phyloP scores from a whole-genome alignment of 1,284 basidiomycete species.

The Trichosporon coremiiforme region DNA sequence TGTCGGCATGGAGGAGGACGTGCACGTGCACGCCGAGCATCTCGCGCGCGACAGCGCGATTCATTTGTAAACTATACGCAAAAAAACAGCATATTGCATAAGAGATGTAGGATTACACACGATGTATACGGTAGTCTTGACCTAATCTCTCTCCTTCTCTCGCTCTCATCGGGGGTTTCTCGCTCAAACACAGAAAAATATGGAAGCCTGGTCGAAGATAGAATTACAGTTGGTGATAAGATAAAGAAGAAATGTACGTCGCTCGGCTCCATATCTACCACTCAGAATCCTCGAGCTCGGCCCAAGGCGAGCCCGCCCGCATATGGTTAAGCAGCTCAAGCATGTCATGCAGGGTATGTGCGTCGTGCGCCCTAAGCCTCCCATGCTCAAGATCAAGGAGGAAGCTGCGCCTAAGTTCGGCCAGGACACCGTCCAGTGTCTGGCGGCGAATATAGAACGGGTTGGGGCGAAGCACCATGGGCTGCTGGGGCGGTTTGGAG shows the following conservation, averaged over 20 bases:
- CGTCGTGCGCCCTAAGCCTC: conserved; percentile 30
- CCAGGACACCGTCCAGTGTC: conserved; percentile 42
- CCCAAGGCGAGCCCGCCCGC: conserved; percentile 29
- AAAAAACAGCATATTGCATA: too few species aligned
- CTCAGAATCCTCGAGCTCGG: conserved; percentile 29
- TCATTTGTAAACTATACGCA: conserved; percentile 9
- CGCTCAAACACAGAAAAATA: neutral
- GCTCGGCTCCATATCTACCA: neutral
- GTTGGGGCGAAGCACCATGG: neutral
- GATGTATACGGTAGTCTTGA: neutral
- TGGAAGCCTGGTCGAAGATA: neutral
- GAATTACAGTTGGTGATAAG: neutral
- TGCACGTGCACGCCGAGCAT: conserved; percentile 18
- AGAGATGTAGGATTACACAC: neutral
- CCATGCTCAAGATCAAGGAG: conserved; percentile 35
- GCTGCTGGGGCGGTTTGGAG: neutral
- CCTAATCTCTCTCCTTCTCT: neutral
- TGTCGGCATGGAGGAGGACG: conserved; percentile 20
- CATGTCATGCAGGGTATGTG: conserved; percentile 34
- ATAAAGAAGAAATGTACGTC: neutral
- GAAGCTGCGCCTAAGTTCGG: conserved; percentile 43
- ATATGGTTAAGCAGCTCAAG: conserved; percentile 31
- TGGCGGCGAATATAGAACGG: conserved; percentile 30
- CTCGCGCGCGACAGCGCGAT: conserved; percentile 14
- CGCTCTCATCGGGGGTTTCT: neutral